Evolutionary conservation across 2,329 filamentous ascomycete genomes (phyloP), one percentile per base, ranked within the genome.

Genomic region (Fusarium torreyae): DNA sequence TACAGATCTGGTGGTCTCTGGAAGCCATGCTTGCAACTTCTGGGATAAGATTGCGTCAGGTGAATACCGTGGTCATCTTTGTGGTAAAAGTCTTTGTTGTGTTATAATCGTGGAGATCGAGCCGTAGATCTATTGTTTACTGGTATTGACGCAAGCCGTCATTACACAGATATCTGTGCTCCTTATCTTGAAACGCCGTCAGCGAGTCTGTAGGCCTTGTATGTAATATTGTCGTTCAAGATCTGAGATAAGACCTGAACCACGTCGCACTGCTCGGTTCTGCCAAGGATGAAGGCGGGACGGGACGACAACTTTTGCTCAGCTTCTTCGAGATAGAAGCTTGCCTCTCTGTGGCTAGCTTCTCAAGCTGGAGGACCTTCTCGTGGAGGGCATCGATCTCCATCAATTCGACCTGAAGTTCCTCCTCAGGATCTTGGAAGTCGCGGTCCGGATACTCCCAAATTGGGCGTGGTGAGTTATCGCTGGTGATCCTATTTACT

Each of bases 301-400:
- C 58, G 1, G 71, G 67, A 18, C 67, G 67, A n/a, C 66, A 69
- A 26, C 51, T 55, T 39, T 63, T 61, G 53, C 79, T 75, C 56
- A 81, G 78, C 4, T 77, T 74, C 20, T 81, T 74, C 34, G 77
- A 72, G 50, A 84, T 76, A 53, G 79, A 77, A 6, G 75, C 74
- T 69, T 85, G 80, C 69, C 84, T 84, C 57, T 79, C 73, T 39
- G 72, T 72, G 64, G 86, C 83, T 15, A 81, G 76, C 48, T 79
- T 75, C 67, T 82, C 76, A 40, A 87, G 77, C 52, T 82, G 79
- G 28, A 75, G 68, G n/a, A 83, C 74, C 66, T 84, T 81, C 48
- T 76, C 73, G 66, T 78, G 80, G 64, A 87, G 78, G 44, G 77
- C 77, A 40, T 82, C 78, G 39, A 87, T 75, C 45, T 85, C 82